These are phyloP conservation scores for Malus sieversii DNA, from an alignment of 306 rosid species.

Conservation along the genomic window DNA sequence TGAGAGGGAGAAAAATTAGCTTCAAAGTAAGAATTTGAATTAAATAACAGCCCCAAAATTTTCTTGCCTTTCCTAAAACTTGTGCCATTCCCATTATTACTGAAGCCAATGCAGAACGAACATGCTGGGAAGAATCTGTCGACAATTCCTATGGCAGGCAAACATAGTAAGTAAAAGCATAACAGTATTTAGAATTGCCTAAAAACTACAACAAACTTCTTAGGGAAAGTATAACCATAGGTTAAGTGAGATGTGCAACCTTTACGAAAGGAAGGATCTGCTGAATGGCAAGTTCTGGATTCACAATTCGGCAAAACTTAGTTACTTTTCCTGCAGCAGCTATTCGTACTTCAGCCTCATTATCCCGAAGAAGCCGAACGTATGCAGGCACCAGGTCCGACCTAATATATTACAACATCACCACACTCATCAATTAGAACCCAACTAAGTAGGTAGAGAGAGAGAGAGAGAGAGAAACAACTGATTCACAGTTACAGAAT, in stretches of 20 bases:
- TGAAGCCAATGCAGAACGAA: slow-evolving; percentile 97
- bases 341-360: slow-evolving; percentile 98
- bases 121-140: slow-evolving; percentile 96
- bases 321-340: slow-evolving; percentile 99
- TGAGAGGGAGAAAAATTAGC: slow-evolving; percentile 1
- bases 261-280: slow-evolving; percentile 93
- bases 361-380: slow-evolving; percentile 92
- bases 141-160: slow-evolving; percentile 63
- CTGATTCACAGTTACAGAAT: background rate
- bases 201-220: background rate
- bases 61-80: slow-evolving; percentile 82
- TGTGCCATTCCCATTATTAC: slow-evolving; percentile 99
- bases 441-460: background rate
- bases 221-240: slow-evolving; percentile 1
- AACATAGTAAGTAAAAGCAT: background rate
- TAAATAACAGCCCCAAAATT: background rate
- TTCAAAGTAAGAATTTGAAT: background rate
- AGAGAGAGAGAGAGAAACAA: background rate
- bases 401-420: slow-evolving; percentile 24
- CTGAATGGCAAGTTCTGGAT: slow-evolving; percentile 83
- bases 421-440: background rate
- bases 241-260: slow-evolving; percentile 38
- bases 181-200: background rate
- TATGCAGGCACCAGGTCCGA: slow-evolving; percentile 91
- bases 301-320: slow-evolving; percentile 84